phyloP scores from a whole-genome alignment of 176 grass and related monocot species.

The Carex kokanica region DNA sequence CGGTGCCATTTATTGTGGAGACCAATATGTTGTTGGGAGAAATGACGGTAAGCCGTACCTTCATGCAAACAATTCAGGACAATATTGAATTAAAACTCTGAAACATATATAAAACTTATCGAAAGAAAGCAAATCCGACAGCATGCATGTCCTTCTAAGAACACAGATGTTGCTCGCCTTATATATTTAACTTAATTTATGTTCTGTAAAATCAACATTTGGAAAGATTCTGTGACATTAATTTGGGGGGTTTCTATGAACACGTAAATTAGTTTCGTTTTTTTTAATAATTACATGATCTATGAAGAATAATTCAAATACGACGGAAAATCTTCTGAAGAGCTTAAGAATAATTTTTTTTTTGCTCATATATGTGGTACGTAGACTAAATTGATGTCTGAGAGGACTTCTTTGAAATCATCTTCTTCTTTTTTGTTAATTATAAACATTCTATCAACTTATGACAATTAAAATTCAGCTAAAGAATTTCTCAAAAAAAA shows the following conservation, averaged over 20 bases:
- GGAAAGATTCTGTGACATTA: not conserved
- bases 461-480: not conserved
- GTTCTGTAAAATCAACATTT: not conserved
- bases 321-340: not conserved
- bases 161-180: not conserved
- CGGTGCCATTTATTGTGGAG: conserved; percentile 85
- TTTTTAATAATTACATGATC: not conserved
- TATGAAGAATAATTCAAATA: not conserved
- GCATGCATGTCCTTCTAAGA: not conserved
- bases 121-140: not conserved
- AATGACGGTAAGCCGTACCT: conserved; percentile 87
- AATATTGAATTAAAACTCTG: conserved; percentile 8
- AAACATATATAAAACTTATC: conserved; percentile 18
- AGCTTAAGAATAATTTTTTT: not conserved
- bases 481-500: not conserved
- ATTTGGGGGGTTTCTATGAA: not conserved
- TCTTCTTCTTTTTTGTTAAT: not conserved
- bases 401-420: not conserved
- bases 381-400: no score
- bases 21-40: conserved; percentile 92
- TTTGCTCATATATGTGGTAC: no score
- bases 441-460: not conserved
- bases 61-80: not conserved
- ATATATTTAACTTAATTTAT: not conserved
- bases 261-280: not conserved